These are phyloP conservation scores for Ajuga reptans DNA, from an alignment of 305 asterid species.

Conservation along the genomic window DNA sequence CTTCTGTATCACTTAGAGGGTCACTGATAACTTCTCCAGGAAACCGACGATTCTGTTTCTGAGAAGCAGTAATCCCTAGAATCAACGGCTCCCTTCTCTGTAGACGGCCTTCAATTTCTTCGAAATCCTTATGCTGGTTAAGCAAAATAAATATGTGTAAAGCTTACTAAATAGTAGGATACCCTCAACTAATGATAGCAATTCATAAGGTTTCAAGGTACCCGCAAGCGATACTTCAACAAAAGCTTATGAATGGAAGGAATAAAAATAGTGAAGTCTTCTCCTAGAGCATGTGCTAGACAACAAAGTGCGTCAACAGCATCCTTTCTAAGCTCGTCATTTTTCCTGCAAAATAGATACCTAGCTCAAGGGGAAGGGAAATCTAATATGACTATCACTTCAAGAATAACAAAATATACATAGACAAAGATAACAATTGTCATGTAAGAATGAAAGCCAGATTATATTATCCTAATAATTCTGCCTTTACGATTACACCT, in stretches of 20 bases:
- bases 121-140: constrained; percentile 84
- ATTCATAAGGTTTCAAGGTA: constrained; percentile 25
- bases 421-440: not conserved
- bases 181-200: not conserved
- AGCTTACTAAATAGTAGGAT: constrained; percentile 1
- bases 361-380: constrained; percentile 12
- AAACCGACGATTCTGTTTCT: constrained; percentile 52
- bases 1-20: constrained; percentile 83
- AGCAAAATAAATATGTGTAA: constrained; percentile 10
- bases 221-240: constrained; percentile 76
- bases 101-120: constrained; percentile 72
- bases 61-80: constrained; percentile 52
- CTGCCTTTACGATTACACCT: not conserved
- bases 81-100: constrained; percentile 68
- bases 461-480: not conserved
- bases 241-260: constrained; percentile 85
- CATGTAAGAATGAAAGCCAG: not conserved
- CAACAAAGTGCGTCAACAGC: constrained; percentile 92
- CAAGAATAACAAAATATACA: constrained; percentile 13
- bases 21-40: constrained; percentile 91
- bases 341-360: constrained; percentile 53
- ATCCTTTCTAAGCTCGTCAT: constrained; percentile 81
- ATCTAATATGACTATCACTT: not conserved
- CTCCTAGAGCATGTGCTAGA: constrained; percentile 95
- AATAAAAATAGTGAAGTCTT: constrained; percentile 84